Conservation (phyloP, 352 stramenopile species). For the Phytophthora tubulina region DNA sequence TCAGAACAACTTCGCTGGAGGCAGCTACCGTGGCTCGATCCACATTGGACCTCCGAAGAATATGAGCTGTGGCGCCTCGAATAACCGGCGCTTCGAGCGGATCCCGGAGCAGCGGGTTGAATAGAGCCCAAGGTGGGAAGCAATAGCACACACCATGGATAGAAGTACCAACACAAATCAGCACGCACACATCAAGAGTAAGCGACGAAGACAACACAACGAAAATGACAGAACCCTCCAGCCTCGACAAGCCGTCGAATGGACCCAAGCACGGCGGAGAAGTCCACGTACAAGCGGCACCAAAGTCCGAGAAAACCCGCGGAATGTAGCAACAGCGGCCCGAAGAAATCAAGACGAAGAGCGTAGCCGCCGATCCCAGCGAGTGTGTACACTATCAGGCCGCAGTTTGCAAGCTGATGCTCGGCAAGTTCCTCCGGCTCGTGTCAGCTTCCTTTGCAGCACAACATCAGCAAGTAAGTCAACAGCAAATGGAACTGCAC, state of each 20-base stretch:
- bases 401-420: slow-evolving; percentile 17
- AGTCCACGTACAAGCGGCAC: slow-evolving; percentile 46
- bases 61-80: slow-evolving; percentile 52
- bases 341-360: slow-evolving; percentile 26
- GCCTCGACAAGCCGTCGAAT: slow-evolving; percentile 37
- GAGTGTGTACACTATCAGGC: slow-evolving; percentile 33
- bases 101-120: slow-evolving; percentile 75
- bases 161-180: slow-evolving; percentile 34
- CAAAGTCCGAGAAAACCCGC: slow-evolving; percentile 18
- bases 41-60: slow-evolving; percentile 74
- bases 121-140: slow-evolving; percentile 31
- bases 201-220: slow-evolving; percentile 19
- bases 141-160: slow-evolving; percentile 19
- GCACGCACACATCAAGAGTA: slow-evolving; percentile 22
- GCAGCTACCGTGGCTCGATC: slow-evolving; percentile 81
- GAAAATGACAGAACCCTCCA: slow-evolving; percentile 36
- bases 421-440: slow-evolving; percentile 4
- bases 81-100: slow-evolving; percentile 63
- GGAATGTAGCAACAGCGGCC: slow-evolving; percentile 14
- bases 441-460: slow-evolving; percentile 4
- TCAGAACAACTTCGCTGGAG: slow-evolving; percentile 74
- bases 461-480: slow-evolving; percentile 14
- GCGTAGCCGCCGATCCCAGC: slow-evolving; percentile 5
- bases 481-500: slow-evolving; percentile 31
- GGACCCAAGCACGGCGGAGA: slow-evolving; percentile 41